phyloP scores from a whole-genome alignment of 2,329 filamentous ascomycete species.

The Xylariaceae sp. region DNA sequence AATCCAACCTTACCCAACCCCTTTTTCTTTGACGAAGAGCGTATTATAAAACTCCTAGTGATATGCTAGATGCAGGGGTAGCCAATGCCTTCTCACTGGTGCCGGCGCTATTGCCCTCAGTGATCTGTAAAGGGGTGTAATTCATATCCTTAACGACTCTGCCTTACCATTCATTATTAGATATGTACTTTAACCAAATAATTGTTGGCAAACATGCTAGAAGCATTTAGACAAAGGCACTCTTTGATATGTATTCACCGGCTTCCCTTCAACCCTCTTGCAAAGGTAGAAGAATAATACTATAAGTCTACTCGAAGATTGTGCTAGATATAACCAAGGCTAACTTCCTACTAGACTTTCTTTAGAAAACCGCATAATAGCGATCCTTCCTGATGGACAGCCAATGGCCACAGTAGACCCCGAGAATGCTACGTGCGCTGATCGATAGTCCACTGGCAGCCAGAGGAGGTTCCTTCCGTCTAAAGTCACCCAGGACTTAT shows the following conservation, averaged over 20 bases:
- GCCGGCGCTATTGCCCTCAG: too few relatives aligned
- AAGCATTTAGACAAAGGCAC: not conserved
- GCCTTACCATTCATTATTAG: too few relatives aligned
- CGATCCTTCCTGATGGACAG: not conserved
- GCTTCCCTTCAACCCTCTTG: not conserved
- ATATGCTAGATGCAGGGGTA: constrained; percentile 66
- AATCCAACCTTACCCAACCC: constrained; percentile 57
- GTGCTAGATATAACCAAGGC: not conserved
- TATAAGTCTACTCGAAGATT: not conserved
- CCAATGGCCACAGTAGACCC: not conserved
- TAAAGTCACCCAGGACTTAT: not conserved
- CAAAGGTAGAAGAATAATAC: not conserved
- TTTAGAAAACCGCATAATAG: not conserved
- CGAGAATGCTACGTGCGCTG: not conserved
- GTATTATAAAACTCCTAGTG: constrained; percentile 64
- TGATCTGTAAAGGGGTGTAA: too few relatives aligned
- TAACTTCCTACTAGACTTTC: not conserved
- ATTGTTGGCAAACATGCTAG: not conserved
- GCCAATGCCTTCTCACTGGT: too few relatives aligned
- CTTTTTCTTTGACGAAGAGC: constrained; percentile 70
- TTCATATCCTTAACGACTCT: too few relatives aligned
- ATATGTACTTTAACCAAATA: too few relatives aligned
- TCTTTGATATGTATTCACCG: not conserved
- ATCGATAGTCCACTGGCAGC: not conserved
- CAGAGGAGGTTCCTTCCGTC: not conserved